Conservation (phyloP, 2,329 filamentous ascomycete species). For the Alternaria sp. region DNA sequence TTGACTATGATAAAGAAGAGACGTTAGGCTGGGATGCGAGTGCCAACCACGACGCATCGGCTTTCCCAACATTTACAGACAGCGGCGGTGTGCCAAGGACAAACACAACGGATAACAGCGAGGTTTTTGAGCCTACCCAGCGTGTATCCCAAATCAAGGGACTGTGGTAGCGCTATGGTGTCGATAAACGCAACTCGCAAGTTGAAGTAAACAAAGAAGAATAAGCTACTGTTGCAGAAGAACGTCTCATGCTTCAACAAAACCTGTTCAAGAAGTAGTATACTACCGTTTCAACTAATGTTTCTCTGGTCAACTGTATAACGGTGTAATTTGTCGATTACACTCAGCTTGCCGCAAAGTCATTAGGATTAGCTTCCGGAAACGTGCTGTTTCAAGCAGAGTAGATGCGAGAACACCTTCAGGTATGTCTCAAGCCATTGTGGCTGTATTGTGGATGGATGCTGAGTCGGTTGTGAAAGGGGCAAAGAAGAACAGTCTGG, state of each 20-base stretch:
- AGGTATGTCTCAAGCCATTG: background rate
- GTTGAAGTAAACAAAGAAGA: background rate
- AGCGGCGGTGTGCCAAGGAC: constrained; percentile 41
- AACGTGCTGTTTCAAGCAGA: background rate
- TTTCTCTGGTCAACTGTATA: background rate
- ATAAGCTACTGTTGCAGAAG: background rate
- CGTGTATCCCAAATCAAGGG: constrained; percentile 67
- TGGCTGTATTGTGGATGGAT: background rate
- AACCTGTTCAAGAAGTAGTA: background rate
- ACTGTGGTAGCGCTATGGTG: constrained; percentile 37
- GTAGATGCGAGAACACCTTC: background rate
- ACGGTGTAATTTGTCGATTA: background rate
- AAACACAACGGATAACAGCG: constrained; percentile 36
- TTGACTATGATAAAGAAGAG: constrained; percentile 70
- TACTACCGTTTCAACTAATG: background rate
- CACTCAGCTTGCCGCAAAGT: background rate
- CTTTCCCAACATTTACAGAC: constrained; percentile 57
- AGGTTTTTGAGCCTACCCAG: constrained; percentile 74
- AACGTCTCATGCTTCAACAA: background rate
- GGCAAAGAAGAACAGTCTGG: background rate
- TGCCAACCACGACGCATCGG: constrained; percentile 56
- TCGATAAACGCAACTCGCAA: background rate
- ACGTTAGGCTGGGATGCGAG: constrained; percentile 79
- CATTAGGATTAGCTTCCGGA: background rate
- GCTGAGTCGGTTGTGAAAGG: background rate